These are phyloP conservation scores for Chaetomidium leptoderma DNA, from an alignment of 495 filamentous ascomycete species.

Conservation along the genomic window DNA sequence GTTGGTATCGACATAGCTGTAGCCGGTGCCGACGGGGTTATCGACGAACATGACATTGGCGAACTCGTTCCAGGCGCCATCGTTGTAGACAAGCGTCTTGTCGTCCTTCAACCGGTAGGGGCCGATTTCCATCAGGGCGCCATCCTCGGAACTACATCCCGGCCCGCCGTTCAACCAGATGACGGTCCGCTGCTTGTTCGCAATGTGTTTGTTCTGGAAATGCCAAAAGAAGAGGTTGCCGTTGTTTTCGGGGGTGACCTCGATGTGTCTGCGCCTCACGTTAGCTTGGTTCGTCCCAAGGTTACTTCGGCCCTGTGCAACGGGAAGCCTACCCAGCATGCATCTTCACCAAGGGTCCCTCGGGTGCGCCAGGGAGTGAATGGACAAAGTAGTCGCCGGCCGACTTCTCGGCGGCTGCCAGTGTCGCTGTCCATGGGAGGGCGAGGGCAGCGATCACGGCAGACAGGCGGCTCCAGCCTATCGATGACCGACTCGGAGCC, in stretches of 20 bases:
- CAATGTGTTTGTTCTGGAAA: conserved; percentile 90
- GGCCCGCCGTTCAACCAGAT: conserved; percentile 97
- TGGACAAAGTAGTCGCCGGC: conserved; percentile 88
- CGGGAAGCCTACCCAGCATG: conserved; percentile 77
- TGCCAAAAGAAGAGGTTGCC: conserved; percentile 99
- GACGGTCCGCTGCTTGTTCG: conserved; percentile 84
- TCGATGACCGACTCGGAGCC: conserved; percentile 25
- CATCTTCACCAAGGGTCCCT: conserved; percentile 83
- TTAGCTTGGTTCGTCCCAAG: conserved; percentile 17
- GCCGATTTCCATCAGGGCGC: conserved; percentile 94
- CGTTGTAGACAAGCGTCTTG: conserved; percentile 72
- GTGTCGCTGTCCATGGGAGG: conserved; percentile 31
- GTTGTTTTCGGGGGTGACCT: conserved; percentile 75
- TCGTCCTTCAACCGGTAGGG: conserved; percentile 80
- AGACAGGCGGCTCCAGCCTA: conserved; percentile 36
- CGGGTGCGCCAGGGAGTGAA: conserved; percentile 77
- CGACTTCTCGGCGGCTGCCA: conserved; percentile 38
- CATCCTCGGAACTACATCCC: conserved; percentile 95
- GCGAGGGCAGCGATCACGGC: conserved; percentile 33
- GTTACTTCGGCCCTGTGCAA: neutral
- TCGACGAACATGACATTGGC: conserved; percentile 95
- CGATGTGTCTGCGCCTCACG: conserved; percentile 65
- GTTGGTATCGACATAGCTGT: conserved; percentile 88
- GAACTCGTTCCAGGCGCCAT: conserved; percentile 95
- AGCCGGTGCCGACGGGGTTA: conserved; percentile 93